These are phyloP conservation scores for Cyclotella choctawhatcheeana DNA, from an alignment of 108 stramenopile genomes.

Conservation along the genomic window DNA sequence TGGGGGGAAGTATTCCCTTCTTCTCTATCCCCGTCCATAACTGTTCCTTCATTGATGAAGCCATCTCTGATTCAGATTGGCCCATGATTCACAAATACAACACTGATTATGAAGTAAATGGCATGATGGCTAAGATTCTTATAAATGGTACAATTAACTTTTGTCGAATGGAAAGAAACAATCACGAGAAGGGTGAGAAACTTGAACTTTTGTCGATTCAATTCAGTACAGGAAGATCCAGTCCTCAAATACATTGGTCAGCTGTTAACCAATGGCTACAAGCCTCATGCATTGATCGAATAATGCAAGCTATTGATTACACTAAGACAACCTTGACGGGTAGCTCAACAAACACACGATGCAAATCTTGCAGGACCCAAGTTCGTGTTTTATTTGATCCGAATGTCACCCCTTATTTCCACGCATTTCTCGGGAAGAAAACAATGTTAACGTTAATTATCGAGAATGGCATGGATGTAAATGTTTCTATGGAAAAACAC, in stretches of 20 bases:
- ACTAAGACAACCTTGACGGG: slow-evolving; percentile 4
- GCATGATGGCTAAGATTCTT: slow-evolving; percentile 23
- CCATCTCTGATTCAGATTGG: slow-evolving; percentile 3
- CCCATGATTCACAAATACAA: slow-evolving; percentile 29
- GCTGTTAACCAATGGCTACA: slow-evolving; percentile 44
- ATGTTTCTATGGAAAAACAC: slow-evolving; percentile 33
- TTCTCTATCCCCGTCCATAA: slow-evolving; percentile 35
- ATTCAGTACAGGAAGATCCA: slow-evolving; percentile 9
- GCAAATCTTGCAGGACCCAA: slow-evolving; percentile 15
- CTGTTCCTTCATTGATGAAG: slow-evolving; percentile 20
- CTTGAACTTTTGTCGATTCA: slow-evolving; percentile 32
- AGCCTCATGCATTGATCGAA: slow-evolving; percentile 37
- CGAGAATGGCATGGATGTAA: slow-evolving; percentile 36
- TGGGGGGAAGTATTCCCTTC: slow-evolving; percentile 1
- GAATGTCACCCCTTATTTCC: slow-evolving; percentile 22
- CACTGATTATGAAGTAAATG: background rate
- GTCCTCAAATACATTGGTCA: slow-evolving; percentile 37
- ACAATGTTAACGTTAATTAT: slow-evolving; percentile 18
- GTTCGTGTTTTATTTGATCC: slow-evolving; percentile 33
- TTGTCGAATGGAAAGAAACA: slow-evolving; percentile 26
- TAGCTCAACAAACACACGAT: background rate
- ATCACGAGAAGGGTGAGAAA: slow-evolving; percentile 13
- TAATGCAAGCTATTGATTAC: slow-evolving; percentile 31
- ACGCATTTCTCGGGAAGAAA: slow-evolving; percentile 33
- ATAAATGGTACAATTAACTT: slow-evolving; percentile 26